A percentile compares a stretch with the other conserved stretches of the same genome.
Conservation (phyloP, 2,329 filamentous ascomycete species). For the Didymella pinodella region DNA sequence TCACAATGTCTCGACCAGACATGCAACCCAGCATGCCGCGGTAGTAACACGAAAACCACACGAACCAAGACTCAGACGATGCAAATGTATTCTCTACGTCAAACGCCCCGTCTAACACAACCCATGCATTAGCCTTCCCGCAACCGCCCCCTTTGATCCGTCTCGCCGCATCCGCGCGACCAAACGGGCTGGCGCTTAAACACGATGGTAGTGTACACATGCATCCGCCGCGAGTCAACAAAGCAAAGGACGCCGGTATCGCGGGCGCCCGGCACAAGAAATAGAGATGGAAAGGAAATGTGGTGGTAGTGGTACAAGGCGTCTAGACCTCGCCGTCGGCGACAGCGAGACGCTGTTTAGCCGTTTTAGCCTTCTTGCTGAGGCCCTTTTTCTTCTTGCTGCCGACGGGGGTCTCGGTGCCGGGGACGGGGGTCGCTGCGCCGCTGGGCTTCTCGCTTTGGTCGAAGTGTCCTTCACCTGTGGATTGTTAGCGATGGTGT, state of each 20-base stretch:
- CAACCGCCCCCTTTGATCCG: no score
- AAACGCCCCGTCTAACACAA: no score
- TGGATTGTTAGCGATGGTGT: neutral
- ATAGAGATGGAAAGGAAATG: constrained; percentile 5
- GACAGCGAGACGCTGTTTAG: constrained; percentile 59
- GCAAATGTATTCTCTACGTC: no score
- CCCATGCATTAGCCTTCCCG: no score
- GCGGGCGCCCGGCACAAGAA: neutral
- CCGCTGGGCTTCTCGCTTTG: constrained; percentile 86
- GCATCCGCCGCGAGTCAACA: constrained; percentile 1
- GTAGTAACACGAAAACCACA: no score
- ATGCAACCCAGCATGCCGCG: no score
- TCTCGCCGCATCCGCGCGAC: no score
- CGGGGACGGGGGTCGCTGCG: constrained; percentile 79
- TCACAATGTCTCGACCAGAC: no score
- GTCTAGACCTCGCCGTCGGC: constrained; percentile 54
- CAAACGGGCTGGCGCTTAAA: neutral
- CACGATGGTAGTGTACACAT: constrained; percentile 15
- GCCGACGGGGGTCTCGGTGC: constrained; percentile 36
- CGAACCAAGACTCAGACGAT: no score
- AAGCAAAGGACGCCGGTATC: neutral
- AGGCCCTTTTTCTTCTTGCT: constrained; percentile 57
- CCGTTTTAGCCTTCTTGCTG: constrained; percentile 61
- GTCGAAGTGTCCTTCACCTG: constrained; percentile 96
- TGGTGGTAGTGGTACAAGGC: constrained; percentile 11